phyloP scores from a whole-genome alignment of 345 rosid genomes.

The Rhizophora apiculata region DNA sequence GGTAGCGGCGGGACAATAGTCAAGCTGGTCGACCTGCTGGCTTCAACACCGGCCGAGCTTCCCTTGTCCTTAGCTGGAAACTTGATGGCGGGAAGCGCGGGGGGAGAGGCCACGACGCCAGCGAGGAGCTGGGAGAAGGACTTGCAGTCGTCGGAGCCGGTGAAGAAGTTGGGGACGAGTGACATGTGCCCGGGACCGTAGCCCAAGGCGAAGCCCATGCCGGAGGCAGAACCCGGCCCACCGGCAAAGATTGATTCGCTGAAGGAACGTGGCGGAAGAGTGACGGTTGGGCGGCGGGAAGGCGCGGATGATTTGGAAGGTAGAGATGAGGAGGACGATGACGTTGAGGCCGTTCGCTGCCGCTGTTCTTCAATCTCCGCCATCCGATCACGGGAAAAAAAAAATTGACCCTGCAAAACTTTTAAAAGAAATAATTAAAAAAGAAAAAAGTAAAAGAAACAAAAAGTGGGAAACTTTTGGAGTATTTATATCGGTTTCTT shows the following conservation, averaged over 20 bases:
- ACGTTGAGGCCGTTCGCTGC: not conserved
- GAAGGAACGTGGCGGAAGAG: conserved; percentile 57
- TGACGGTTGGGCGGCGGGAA: conserved; percentile 44
- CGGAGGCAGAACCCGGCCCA: conserved; percentile 27
- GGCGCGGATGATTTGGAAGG: conserved; percentile 19
- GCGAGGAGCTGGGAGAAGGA: conserved; percentile 79
- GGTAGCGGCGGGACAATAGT: conserved; percentile 41
- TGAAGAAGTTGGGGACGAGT: conserved; percentile 62
- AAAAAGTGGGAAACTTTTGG: no score
- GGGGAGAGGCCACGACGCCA: conserved; percentile 72
- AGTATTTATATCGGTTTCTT: no score
- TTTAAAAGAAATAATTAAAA: no score
- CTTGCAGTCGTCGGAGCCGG: conserved; percentile 63
- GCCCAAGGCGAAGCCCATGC: conserved; percentile 35
- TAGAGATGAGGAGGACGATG: conserved; percentile 26
- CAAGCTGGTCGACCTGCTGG: conserved; percentile 46
- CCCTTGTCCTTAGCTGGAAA: not conserved
- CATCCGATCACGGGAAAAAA: conserved; percentile 26
- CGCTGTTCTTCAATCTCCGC: conserved; percentile 27
- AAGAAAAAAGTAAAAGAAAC: no score
- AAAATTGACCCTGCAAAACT: no score
- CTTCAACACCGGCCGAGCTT: conserved; percentile 22
- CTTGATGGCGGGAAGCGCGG: conserved; percentile 10
- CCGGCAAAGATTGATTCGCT: conserved; percentile 39
- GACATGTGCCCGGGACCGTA: conserved; percentile 92